Base-by-base conservation (phyloP, 2,329 filamentous ascomycete genomes). In the Fusarium chaquense region DNA sequence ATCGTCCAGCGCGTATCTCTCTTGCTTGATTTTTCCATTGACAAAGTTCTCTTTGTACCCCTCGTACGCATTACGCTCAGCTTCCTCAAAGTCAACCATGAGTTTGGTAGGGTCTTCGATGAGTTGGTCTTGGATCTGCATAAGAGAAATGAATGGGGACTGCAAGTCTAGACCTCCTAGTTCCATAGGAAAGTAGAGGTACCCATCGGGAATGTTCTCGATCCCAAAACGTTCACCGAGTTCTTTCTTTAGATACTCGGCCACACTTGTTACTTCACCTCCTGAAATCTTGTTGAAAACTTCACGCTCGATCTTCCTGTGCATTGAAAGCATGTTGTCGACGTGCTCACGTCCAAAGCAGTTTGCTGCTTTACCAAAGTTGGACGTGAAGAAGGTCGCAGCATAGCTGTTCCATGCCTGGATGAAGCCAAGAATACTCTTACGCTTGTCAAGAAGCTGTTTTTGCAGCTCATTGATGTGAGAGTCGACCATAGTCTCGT, bases 391-490 rank as follows among this genome's bases (percentile, higher is more conserved):
- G 77, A 87, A 88, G 0, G 81, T 83, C 4, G 78, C 79, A 1
- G 81, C 84, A 65, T 86, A 87, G 1, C 81, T 81, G 66, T 88
- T 87, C 85, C 85, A 86, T 0, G 81, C 78, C 56, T 81, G 79
- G 9, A 86, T 80, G 67, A 81, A 83, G 22, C 79, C 79, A 5
- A 86, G 79, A 4, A 84, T 62, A 63, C 84, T 88, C 62, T 83
- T 83, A 62, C 84, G 85, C 52, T 86, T 85, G 8, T 80, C 79
- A 2, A 75, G 67, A 7, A 91, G 84, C 69, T 91, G 89, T 6
- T 81, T 83, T 33, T 82, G 81, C 5, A 91, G 82, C 73, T 91
- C 88, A 3, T 80, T 75, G 56, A 90, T 86, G 66, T 91, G 89
- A 28, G 81, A 77, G 64, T 89, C 84, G 0, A 91, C 87, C 78